Percentiles rank a stretch among this genome's conserved stretches.
phyloP scores from a whole-genome alignment of 345 rosid genomes.

The Salix suchowensis region DNA sequence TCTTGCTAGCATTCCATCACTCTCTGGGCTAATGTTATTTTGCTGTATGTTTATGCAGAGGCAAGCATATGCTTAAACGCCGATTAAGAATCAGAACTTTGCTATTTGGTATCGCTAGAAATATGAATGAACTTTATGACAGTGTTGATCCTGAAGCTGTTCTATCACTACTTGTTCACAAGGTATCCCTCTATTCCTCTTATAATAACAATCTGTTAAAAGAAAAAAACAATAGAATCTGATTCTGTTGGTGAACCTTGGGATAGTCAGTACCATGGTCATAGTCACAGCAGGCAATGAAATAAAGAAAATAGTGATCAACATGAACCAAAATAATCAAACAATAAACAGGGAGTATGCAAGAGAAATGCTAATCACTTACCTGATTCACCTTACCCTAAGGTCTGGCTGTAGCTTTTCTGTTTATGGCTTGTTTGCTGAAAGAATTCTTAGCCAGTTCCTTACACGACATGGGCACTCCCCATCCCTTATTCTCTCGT shows the following conservation, averaged over 20 bases:
- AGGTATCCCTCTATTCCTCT: slow-evolving; percentile 39
- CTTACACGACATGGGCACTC: neutral
- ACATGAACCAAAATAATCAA: neutral
- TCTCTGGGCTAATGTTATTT: slow-evolving; percentile 13
- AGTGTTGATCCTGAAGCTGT: slow-evolving; percentile 84
- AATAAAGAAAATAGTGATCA: neutral
- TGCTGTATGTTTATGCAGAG: slow-evolving; percentile 39
- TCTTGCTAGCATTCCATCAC: neutral
- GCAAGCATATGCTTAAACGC: slow-evolving; percentile 64
- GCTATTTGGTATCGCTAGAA: slow-evolving; percentile 69
- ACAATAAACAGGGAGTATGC: neutral
- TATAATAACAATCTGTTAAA: neutral
- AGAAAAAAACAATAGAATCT: neutral
- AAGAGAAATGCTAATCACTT: neutral
- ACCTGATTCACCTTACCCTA: neutral
- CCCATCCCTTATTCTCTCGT: neutral
- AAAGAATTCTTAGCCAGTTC: neutral
- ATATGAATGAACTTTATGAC: slow-evolving; percentile 73
- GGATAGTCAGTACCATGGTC: neutral
- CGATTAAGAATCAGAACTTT: slow-evolving; percentile 85
- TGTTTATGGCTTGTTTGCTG: neutral
- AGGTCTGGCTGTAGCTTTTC: neutral
- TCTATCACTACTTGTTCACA: slow-evolving; percentile 84
- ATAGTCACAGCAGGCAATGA: neutral
- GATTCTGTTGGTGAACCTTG: neutral